phyloP scores from a whole-genome alignment of 768 basidiomycete species.

The Mycena galopus region DNA sequence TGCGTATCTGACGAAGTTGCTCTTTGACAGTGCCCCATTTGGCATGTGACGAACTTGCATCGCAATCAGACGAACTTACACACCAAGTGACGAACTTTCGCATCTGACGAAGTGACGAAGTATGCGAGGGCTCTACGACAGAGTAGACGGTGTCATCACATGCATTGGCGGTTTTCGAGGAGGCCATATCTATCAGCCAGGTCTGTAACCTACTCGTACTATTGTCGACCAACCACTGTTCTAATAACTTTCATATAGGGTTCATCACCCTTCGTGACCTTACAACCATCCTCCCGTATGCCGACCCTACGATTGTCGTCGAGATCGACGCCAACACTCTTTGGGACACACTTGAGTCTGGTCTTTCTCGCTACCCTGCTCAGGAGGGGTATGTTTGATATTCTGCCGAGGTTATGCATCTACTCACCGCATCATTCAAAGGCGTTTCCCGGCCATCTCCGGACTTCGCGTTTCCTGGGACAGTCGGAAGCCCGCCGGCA shows the following conservation, averaged over 20 bases:
- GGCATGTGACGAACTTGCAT: too few species aligned
- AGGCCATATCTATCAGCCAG: slow-evolving; percentile 70
- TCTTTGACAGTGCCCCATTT: too few species aligned
- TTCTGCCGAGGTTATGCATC: neutral
- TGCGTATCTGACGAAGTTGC: too few species aligned
- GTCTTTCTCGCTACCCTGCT: slow-evolving; percentile 68
- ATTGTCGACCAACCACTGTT: slow-evolving; percentile 13
- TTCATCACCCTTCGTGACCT: slow-evolving; percentile 71
- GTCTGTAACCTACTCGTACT: slow-evolving; percentile 41
- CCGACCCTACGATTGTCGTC: slow-evolving; percentile 73
- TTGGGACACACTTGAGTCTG: slow-evolving; percentile 68
- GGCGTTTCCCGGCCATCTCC: slow-evolving; percentile 75
- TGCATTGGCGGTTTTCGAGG: slow-evolving; percentile 72
- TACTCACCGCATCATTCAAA: slow-evolving; percentile 38
- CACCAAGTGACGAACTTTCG: too few species aligned
- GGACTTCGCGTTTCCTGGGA: slow-evolving; percentile 75
- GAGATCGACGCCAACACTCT: slow-evolving; percentile 67
- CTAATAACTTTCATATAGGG: slow-evolving; percentile 47
- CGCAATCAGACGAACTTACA: too few species aligned
- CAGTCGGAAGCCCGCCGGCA: slow-evolving; percentile 63
- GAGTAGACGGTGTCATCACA: slow-evolving; percentile 69
- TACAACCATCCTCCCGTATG: slow-evolving; percentile 76
- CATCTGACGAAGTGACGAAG: too few species aligned
- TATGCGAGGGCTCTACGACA: too few species aligned
- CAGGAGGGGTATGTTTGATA: slow-evolving; percentile 66